Evolutionary conservation across 139 green algal genomes (phyloP), one percentile per base, ranked within the genome.

Genomic region (Edaphochlamys debaryana): DNA sequence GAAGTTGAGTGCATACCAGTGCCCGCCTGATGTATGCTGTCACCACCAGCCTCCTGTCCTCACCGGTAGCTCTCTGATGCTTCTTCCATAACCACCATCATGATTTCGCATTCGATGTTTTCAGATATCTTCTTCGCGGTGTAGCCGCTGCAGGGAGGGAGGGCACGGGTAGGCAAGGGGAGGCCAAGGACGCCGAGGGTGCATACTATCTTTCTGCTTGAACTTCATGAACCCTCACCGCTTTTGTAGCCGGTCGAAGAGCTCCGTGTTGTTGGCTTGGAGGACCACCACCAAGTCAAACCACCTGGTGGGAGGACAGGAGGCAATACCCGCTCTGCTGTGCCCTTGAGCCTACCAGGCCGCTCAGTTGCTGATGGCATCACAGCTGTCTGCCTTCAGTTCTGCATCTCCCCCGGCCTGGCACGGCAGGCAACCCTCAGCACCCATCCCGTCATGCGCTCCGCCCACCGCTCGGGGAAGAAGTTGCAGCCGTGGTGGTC

Each of bases 31-130:
- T 67, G 45, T 13, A 66, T 37, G 77, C n/a, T 19, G 32, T 27
- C 23, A 58, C 23, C 56, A 64, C 56, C 56, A 29, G 56, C 20
- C 19, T 64, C 56, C 22, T 7, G 22, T 13, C 56, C 23, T 13
- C 80, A 96, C 94, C 91, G 91, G 88, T 99, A 99, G 82, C 91
- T 96, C n/a, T 99, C 96, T 1, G 67, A 84, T 2, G 97, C 97
- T 86, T 99, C 97, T 69, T 99, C 95, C n/a, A 95, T 83, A 40
- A 98, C 85, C 32, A 98, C 95, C 86, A 98, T 94, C 96, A 99
- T 99, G 86, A 98, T 98, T 58, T 98, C 97, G 79, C 97, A 99
- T 90, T 99, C 87, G 72, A 99, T 92, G 83, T 99, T 99, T 67
- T 98, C 95, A 29, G 87, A 77, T 7, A 99, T 90, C 83, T 99